These are phyloP conservation scores for Pseudogymnoascus sp. DNA, from an alignment of 2,329 filamentous ascomycete genomes.

Conservation along the genomic window DNA sequence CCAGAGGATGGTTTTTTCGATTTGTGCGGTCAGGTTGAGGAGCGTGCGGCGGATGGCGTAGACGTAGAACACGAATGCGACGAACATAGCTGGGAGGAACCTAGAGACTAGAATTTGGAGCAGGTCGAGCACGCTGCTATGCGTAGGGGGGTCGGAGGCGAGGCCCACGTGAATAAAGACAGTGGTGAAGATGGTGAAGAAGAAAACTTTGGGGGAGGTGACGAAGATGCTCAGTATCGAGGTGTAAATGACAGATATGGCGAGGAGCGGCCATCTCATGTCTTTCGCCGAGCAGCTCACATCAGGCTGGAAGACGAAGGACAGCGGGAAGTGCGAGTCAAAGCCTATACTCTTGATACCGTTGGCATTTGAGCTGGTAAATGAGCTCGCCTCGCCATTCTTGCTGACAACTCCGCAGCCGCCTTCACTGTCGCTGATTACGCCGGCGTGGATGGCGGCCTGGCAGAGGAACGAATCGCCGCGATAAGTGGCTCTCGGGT, in stretches of 20 bases:
- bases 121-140: constrained; percentile 58
- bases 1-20: constrained; percentile 88
- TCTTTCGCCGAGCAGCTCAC: constrained; percentile 65
- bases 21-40: constrained; percentile 64
- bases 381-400: constrained; percentile 59
- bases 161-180: constrained; percentile 87
- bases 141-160: constrained; percentile 74
- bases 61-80: constrained; percentile 78
- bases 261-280: constrained; percentile 75
- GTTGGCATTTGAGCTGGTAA: constrained; percentile 55
- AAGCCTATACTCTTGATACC: constrained; percentile 73
- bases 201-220: constrained; percentile 70
- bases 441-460: constrained; percentile 74
- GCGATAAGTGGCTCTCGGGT: constrained; percentile 58
- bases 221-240: constrained; percentile 73
- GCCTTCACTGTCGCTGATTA: constrained; percentile 62
- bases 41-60: constrained; percentile 68
- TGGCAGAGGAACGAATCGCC: constrained; percentile 85
- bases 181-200: constrained; percentile 72
- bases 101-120: constrained; percentile 72
- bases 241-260: constrained; percentile 73
- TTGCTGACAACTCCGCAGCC: constrained; percentile 77
- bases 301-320: constrained; percentile 65
- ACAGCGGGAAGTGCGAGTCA: constrained; percentile 80
- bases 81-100: constrained; percentile 80